Base-by-base conservation (phyloP, 2,329 filamentous ascomycete genomes). In the Microcera coccophila region DNA sequence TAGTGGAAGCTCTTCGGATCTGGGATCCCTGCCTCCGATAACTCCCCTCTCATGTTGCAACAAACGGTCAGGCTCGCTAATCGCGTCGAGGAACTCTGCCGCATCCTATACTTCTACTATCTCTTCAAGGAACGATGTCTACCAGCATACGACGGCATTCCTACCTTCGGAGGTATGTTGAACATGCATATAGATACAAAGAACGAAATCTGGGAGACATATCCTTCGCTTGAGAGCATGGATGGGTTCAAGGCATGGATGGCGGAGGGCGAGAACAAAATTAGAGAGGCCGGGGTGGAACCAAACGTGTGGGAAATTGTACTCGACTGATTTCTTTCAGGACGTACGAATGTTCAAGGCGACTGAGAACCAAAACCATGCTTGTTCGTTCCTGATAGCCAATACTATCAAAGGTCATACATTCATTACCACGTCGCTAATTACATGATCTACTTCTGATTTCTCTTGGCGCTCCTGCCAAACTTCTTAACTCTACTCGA, bases 401-500 rank as follows among this genome's bases (percentile, higher is more conserved):
- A n/a, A n/a, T n/a, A n/a, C n/a, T n/a, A n/a, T n/a, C n/a, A n/a
- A n/a, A n/a, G n/a, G n/a, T n/a, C n/a, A n/a, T n/a, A n/a, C n/a
- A n/a, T n/a, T n/a, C n/a, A n/a, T n/a, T n/a, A n/a, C n/a, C n/a
- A n/a, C n/a, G n/a, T n/a, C n/a, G n/a, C n/a, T n/a, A n/a, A n/a
- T n/a, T n/a, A n/a, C n/a, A n/a, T n/a, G n/a, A n/a, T n/a, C n/a
- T n/a, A n/a, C n/a, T n/a, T n/a, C n/a, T n/a, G n/a, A n/a, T n/a
- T n/a, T n/a, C n/a, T n/a, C n/a, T n/a, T n/a, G n/a, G 45, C 52
- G 34, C 52, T 50, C 21, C 31, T 37, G 1, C 67, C 66, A 59
- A 75, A 76, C 57, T 62, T 73, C 65, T 75, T 76, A 9, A 70
- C 67, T 56, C 71, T 72, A 20, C 53, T 42, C 3, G 73, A 70